Evolutionary conservation across 345 rosid genomes (phyloP), one percentile per base, ranked within the genome.

Genomic region (Aquilaria sinensis): DNA sequence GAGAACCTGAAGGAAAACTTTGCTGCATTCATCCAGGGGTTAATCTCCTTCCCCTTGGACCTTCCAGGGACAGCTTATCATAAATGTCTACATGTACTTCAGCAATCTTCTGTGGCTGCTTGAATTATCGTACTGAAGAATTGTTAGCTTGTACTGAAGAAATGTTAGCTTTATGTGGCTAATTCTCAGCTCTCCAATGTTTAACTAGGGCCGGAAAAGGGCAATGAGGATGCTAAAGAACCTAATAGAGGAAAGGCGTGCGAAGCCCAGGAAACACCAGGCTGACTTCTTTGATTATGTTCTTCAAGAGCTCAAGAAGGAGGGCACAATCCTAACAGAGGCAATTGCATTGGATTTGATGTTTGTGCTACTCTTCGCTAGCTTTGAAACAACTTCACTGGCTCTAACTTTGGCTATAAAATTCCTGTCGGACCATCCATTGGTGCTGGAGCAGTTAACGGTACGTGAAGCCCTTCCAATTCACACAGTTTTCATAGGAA

Each of bases 41-140:
- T 94, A 66, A 94, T 94, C 67, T 94, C 99, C 53, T 88, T 94
- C 71, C 97, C 99, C 9, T 57, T 94, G 73, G 74, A 90, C 53
- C 71, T 94, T 63, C 99, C 99, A 31, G 99, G 99, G 74, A 90
- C 99, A 13, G 96, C 99, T 47, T 94, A 90, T 73, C 95, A 90
- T 78, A 82, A 76, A 77, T 94, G 99, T 80, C 79, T 94, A 62
- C 78, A 79, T 90, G 99, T 94, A 68, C 12, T 65, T 58, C 54
- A 29, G 53, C 9, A 63, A 47, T 58, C 13, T 54, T 30, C 43
- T 46, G 37, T 37, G 43, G 43, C 2, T 37, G 43, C 43, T 37
- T 1, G 43, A 37, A 37, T 37, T 9, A 37, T 37, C 43, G 8
- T 11, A 51, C 16, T 5, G 16, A 13, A 13, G 5, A 51, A 23